Conservation (phyloP, 768 basidiomycete species). For the Astraeus odoratus region DNA sequence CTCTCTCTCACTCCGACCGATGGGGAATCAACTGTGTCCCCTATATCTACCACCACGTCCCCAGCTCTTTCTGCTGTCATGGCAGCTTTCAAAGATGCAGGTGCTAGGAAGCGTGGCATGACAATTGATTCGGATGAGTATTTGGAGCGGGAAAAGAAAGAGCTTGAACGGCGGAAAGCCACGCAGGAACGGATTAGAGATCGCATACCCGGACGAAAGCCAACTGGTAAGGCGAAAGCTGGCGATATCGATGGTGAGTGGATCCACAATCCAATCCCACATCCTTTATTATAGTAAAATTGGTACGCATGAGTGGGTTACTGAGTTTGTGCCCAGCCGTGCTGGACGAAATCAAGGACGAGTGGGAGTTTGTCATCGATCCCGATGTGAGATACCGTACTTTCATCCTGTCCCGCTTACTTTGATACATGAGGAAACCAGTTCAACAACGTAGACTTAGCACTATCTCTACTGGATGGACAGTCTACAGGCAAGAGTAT, state of each 20-base stretch:
- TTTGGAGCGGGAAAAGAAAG: slow-evolving; percentile 53
- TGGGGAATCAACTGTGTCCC: slow-evolving; percentile 11
- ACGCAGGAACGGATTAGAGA: slow-evolving; percentile 66
- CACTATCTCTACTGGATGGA: slow-evolving; percentile 80
- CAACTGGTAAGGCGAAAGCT: slow-evolving; percentile 48
- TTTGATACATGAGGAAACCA: slow-evolving; percentile 23
- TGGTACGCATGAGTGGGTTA: neutral
- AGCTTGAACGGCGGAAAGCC: slow-evolving; percentile 55
- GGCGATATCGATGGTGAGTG: slow-evolving; percentile 82
- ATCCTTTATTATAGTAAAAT: neutral
- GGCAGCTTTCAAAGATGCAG: slow-evolving; percentile 63
- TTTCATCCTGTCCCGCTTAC: neutral
- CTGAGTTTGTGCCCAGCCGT: slow-evolving; percentile 45
- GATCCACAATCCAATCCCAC: neutral
- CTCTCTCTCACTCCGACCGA: slow-evolving; percentile 8
- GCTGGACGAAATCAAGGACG: slow-evolving; percentile 78
- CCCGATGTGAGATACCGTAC: slow-evolving; percentile 54
- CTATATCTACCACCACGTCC: slow-evolving; percentile 34
- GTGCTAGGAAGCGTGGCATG: slow-evolving; percentile 46
- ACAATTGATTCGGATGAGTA: slow-evolving; percentile 50
- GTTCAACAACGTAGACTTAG: slow-evolving; percentile 94
- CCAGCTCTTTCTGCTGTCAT: slow-evolving; percentile 48
- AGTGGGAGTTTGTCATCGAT: slow-evolving; percentile 84
- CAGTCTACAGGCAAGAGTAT: slow-evolving; percentile 68
- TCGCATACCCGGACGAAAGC: slow-evolving; percentile 51